Evolutionary conservation across 352 stramenopile genomes (phyloP).

Genomic region (Phytophthora podocarpi): DNA sequence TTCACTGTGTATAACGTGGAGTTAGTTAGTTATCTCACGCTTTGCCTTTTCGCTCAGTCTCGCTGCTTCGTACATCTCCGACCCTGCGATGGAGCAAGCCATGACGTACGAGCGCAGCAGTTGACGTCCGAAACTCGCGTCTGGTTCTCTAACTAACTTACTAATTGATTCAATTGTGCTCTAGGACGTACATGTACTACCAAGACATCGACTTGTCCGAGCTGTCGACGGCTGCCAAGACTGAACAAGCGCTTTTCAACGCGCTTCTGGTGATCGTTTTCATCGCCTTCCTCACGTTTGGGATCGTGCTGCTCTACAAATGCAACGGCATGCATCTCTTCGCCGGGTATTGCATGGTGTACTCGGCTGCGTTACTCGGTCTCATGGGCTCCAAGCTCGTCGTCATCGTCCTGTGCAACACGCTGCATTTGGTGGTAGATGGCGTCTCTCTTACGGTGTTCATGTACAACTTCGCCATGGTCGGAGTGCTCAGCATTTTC

Average conservation of each 20-base stretch:
- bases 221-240: constrained; percentile 48
- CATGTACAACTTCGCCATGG: constrained; percentile 91
- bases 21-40: no score
- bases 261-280: constrained; percentile 81
- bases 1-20: background rate
- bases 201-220: constrained; percentile 64
- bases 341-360: constrained; percentile 77
- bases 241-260: constrained; percentile 71
- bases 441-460: constrained; percentile 57
- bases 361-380: constrained; percentile 70
- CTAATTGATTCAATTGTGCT: background rate
- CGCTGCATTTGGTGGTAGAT: constrained; percentile 62
- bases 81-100: constrained; percentile 47
- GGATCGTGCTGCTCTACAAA: constrained; percentile 86
- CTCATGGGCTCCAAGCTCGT: constrained; percentile 76
- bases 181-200: constrained; percentile 85
- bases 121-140: no score
- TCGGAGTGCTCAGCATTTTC: constrained; percentile 87
- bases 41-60: constrained; percentile 35
- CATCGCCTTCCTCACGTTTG: constrained; percentile 79
- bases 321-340: constrained; percentile 81
- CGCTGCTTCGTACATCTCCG: constrained; percentile 49
- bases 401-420: constrained; percentile 59
- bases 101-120: constrained; percentile 78
- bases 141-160: no score